Evolutionary conservation across 441 rosid species (phyloP).

Genomic region (Breynia disticha): DNA sequence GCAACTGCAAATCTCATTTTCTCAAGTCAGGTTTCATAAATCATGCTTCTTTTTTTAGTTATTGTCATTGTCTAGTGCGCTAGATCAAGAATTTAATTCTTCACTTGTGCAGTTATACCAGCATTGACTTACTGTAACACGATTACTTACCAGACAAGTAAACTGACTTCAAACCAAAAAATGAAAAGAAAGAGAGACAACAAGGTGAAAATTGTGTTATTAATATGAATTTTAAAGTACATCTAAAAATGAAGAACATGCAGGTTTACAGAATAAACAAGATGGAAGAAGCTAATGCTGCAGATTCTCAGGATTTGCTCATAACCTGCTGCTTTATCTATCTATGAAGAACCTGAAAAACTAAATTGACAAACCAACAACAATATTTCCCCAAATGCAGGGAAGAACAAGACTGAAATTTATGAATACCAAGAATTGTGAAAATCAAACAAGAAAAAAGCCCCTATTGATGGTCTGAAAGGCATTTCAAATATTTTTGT

Average conservation of each 20-base stretch:
- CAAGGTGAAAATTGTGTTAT: slow-evolving; percentile 3
- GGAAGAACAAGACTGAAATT: slow-evolving; percentile 8
- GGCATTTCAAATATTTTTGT: background rate
- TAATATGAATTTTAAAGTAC: background rate
- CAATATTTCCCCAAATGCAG: slow-evolving; percentile 18
- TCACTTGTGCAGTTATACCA: background rate
- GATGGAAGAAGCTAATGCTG: slow-evolving; percentile 9
- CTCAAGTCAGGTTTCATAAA: too few relatives aligned
- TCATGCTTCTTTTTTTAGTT: too few relatives aligned
- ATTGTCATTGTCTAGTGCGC: background rate
- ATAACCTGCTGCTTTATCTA: slow-evolving; percentile 8
- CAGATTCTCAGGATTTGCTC: slow-evolving; percentile 10
- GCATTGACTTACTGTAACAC: background rate
- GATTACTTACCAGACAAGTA: background rate
- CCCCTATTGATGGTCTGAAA: background rate
- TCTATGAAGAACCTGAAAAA: background rate
- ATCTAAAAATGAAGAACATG: slow-evolving; percentile 6
- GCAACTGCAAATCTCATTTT: too few relatives aligned
- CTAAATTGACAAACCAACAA: background rate
- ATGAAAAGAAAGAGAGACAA: background rate
- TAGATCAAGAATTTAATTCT: background rate
- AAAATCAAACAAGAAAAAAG: background rate
- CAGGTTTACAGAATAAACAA: background rate
- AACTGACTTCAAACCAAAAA: background rate
- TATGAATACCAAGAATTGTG: background rate